Evolutionary conservation across 805 yeast genomes (phyloP), one percentile per base, ranked within the genome.

Genomic region (Yueomyces sinensis): DNA sequence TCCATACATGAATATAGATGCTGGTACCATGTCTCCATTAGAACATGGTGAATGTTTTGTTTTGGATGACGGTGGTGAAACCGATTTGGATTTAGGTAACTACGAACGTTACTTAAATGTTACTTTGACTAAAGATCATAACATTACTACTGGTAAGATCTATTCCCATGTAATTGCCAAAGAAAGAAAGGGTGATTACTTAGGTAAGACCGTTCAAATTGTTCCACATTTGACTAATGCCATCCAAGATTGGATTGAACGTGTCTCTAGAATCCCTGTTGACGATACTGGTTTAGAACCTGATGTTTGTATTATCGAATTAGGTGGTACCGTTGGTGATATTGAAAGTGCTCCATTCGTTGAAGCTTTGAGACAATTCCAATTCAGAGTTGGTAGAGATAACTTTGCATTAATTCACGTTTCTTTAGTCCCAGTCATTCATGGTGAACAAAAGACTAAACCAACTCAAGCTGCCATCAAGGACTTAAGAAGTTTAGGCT

Each of bases 41-140:
- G 99, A 91, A 62, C 99, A 91, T 57, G 98, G 99, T 49, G 99
- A 91, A 62, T 94, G 95, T 58, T 91, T 91, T 58, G 97, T 91
- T 35, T 70, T 91, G 54, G 82, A 89, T 59, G 99, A 91, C 58
- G 99, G 99, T 59, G 99, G 98, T 50, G 99, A 91, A 64, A 95
- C 89, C 32, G 99, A 91, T 64, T 72, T 91, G 56, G 99, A 91
- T 65, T 68, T 91, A 47, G 99, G 99, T 58, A 91, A 91, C 65
- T 91, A 91, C 61, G 99, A 91, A 67, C 77, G 99, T 55, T 91
- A 91, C 64, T 69, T 91, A 47, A 87, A 87, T 59, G 82, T 89
- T 49, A 86, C 96, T 29, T 71, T 91, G 55, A 89, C 96, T 30
- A 76, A 69, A 47, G 93, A 86, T 59, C 97, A 91, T 67, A 91